These are phyloP conservation scores for Ambispora gerdemannii DNA, from an alignment of 192 early-diverging fungal genomes.

Conservation along the genomic window DNA sequence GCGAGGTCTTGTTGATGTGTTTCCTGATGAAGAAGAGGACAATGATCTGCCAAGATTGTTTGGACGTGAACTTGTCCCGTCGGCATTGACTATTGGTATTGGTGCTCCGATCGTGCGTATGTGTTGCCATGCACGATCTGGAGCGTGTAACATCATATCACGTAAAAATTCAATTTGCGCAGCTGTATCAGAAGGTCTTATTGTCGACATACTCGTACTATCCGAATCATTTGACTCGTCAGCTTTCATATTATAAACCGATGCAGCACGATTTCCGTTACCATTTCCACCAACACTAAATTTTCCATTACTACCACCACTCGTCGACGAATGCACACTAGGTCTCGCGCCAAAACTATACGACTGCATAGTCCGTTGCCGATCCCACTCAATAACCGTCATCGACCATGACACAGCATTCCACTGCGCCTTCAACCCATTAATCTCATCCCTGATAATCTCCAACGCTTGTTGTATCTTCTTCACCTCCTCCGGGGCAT, in stretches of 20 bases:
- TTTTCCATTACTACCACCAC: not conserved
- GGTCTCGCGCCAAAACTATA: conserved; percentile 28
- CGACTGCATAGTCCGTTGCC: conserved; percentile 30
- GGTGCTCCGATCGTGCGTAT: not conserved
- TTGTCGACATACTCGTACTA: not conserved
- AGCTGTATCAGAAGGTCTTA: conserved; percentile 2
- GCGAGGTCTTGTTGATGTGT: not conserved
- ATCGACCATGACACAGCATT: conserved; percentile 28
- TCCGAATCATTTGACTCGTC: not conserved
- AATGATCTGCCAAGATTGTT: not conserved
- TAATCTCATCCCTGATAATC: conserved; percentile 25
- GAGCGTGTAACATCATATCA: not conserved
- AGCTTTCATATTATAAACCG: conserved; percentile 9
- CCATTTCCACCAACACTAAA: not conserved
- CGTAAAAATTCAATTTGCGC: conserved; percentile 21
- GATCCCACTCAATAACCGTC: conserved; percentile 33
- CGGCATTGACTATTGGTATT: not conserved
- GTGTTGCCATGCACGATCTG: conserved; percentile 1
- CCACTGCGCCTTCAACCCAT: conserved; percentile 25
- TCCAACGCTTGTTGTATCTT: conserved; percentile 21
- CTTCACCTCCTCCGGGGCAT: conserved; percentile 26
- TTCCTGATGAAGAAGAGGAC: too few relatives aligned
- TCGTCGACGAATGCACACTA: too few relatives aligned
- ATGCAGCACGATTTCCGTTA: conserved; percentile 7
- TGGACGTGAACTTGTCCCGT: not conserved